These are phyloP conservation scores for Capsicum rhomboideum DNA, from an alignment of 257 asterid genomes.

Conservation along the genomic window DNA sequence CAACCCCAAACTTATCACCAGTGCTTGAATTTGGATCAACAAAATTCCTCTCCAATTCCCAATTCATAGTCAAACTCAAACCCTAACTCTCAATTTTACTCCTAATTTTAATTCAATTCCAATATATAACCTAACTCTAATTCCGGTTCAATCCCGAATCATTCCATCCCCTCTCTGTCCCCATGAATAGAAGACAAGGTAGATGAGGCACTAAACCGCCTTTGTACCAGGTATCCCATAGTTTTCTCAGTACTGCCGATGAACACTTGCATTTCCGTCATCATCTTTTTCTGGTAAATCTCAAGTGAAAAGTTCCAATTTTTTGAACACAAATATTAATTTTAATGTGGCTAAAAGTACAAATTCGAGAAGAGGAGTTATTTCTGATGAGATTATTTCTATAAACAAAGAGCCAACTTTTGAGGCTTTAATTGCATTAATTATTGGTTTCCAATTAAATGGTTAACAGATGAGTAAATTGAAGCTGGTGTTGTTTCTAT, in stretches of 20 bases:
- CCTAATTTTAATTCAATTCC: conserved; percentile 12
- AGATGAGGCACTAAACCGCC: conserved; percentile 45
- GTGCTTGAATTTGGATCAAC: conserved; percentile 1
- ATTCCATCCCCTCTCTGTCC: conserved; percentile 13
- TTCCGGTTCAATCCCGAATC: conserved; percentile 21
- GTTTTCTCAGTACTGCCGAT: conserved; percentile 15
- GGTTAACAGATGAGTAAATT: conserved; percentile 80
- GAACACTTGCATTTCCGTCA: too few relatives aligned
- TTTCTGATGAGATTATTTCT: too few relatives aligned
- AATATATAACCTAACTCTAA: neutral
- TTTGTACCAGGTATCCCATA: conserved; percentile 33
- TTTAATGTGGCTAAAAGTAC: too few relatives aligned
- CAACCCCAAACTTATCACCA: conserved; percentile 38
- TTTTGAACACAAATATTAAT: neutral
- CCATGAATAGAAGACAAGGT: conserved; percentile 65
- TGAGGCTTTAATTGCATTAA: conserved; percentile 79
- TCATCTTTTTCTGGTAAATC: too few relatives aligned
- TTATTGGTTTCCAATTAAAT: conserved; percentile 83
- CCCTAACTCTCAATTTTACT: conserved; percentile 11
- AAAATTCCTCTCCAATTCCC: conserved; percentile 33
- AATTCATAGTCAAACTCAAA: conserved; percentile 24
- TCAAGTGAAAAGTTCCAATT: conserved; percentile 14
- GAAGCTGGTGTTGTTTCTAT: neutral
- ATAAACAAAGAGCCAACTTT: too few relatives aligned
- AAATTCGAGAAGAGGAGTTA: too few relatives aligned